Percentiles rank a stretch among this genome's conserved stretches.
These are phyloP conservation scores for Lonicera japonica DNA, from an alignment of 129 eudicot genomes.

Conservation along the genomic window DNA sequence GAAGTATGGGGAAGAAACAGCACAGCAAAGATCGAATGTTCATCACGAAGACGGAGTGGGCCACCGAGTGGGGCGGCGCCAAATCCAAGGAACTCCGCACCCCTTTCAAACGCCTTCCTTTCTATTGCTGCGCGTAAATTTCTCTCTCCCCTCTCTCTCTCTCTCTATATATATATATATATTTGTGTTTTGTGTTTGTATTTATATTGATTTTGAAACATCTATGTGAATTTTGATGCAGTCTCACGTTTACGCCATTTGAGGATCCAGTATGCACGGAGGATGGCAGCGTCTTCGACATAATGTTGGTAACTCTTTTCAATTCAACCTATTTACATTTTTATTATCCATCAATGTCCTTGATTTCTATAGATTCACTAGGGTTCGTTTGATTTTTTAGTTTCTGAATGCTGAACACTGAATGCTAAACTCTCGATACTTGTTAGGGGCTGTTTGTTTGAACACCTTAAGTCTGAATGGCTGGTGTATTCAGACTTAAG, in stretches of 20 bases:
- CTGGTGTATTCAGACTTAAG: too few species aligned
- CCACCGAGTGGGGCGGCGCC: constrained; percentile 99
- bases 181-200: neutral
- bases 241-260: constrained; percentile 92
- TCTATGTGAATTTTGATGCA: constrained; percentile 21
- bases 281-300: constrained; percentile 88
- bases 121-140: constrained; percentile 93
- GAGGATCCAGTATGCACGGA: constrained; percentile 83
- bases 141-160: neutral
- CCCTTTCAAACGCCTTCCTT: constrained; percentile 94
- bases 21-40: constrained; percentile 97
- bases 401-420: too few species aligned
- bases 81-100: constrained; percentile 80
- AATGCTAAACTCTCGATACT: too few species aligned
- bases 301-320: constrained; percentile 38
- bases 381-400: neutral
- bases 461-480: too few species aligned
- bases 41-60: constrained; percentile 96
- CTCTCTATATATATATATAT: neutral
- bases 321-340: constrained; percentile 4
- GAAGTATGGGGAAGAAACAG: constrained; percentile 92
- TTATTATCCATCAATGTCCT: neutral
- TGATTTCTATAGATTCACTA: neutral
- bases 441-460: too few species aligned
- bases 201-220: neutral